Evolutionary conservation across 768 basidiomycete genomes (phyloP).

Genomic region (Mycena kentingensis): DNA sequence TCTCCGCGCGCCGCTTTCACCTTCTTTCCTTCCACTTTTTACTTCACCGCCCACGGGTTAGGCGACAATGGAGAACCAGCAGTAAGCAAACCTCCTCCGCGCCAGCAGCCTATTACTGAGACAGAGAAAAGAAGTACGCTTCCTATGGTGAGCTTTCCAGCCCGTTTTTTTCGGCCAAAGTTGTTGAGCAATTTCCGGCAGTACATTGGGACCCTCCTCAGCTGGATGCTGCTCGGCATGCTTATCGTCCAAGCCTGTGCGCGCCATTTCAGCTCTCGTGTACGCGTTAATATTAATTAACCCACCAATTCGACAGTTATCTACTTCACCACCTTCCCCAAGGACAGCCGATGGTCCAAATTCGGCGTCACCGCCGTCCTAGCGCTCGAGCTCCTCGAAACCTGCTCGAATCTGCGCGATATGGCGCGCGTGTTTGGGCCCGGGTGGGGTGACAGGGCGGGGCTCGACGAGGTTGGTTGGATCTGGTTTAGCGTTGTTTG

Average conservation of each 20-base stretch:
- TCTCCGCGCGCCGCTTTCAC: no score
- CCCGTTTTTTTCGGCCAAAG: no score
- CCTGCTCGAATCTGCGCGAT: neutral
- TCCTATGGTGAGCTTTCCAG: no score
- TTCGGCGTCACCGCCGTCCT: neutral
- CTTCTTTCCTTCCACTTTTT: no score
- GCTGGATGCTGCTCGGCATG: conserved; percentile 16
- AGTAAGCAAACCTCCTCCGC: no score
- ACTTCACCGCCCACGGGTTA: no score
- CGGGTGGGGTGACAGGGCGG: conserved; percentile 20
- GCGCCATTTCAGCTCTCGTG: neutral
- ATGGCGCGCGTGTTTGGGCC: conserved; percentile 10
- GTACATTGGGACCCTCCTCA: conserved; percentile 16
- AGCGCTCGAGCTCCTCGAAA: neutral
- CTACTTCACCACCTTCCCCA: conserved; percentile 2
- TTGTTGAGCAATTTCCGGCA: no score
- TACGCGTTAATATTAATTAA: neutral
- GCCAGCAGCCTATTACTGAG: no score
- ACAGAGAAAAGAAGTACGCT: no score
- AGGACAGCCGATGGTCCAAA: neutral
- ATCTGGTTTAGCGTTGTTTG: conserved; percentile 23
- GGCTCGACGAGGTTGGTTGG: conserved; percentile 21
- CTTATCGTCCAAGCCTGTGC: conserved; percentile 15
- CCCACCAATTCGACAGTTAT: no score
- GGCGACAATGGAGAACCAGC: no score